phyloP scores from a whole-genome alignment of 306 rosid genomes.

The Medicago lupulina region DNA sequence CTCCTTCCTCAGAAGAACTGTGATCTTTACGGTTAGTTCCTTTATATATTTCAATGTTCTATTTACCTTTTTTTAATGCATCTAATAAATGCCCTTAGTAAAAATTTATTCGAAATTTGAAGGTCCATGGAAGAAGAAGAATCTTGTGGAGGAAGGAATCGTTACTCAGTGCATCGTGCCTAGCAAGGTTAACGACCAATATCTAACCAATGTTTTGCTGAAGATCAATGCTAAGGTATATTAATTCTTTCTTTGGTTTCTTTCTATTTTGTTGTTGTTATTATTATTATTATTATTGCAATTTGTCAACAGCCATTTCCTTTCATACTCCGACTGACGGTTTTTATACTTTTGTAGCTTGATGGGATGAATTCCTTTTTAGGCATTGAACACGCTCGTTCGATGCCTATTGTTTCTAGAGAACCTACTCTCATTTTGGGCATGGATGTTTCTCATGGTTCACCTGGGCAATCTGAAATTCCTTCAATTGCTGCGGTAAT shows the following conservation, averaged over 20 bases:
- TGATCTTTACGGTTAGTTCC: slow-evolving; percentile 75
- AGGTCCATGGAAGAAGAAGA: slow-evolving; percentile 95
- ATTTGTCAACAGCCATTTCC: not conserved
- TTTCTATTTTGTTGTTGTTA: not conserved
- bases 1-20: slow-evolving; percentile 83
- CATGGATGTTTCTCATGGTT: slow-evolving; percentile 97
- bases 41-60: not conserved
- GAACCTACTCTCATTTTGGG: slow-evolving; percentile 85
- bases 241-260: not conserved
- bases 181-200: slow-evolving; percentile 77
- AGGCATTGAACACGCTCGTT: slow-evolving; percentile 65
- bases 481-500: slow-evolving; percentile 94
- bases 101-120: not conserved
- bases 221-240: slow-evolving; percentile 94
- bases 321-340: not conserved
- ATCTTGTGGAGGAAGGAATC: slow-evolving; percentile 79
- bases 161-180: slow-evolving; percentile 91
- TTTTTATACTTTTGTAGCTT: slow-evolving; percentile 58
- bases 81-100: not conserved
- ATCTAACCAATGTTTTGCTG: slow-evolving; percentile 78
- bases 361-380: slow-evolving; percentile 88
- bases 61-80: not conserved
- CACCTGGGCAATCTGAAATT: slow-evolving; percentile 89
- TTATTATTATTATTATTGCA: too few relatives aligned
- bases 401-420: slow-evolving; percentile 79